phyloP scores from a whole-genome alignment of 1,284 basidiomycete species.

The Fomitiporia mediterranea region DNA sequence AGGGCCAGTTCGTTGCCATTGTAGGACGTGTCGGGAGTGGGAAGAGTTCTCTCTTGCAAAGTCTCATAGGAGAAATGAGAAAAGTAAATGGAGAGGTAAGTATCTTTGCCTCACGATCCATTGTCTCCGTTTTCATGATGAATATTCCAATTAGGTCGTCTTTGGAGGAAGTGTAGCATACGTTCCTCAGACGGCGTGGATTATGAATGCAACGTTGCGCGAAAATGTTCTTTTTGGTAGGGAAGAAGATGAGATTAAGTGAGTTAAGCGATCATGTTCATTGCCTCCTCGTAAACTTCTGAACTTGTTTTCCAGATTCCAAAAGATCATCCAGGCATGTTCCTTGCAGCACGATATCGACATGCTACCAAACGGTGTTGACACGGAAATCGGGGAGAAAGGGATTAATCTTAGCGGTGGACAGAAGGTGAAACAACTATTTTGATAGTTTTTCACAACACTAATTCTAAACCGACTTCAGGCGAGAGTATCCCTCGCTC shows the following conservation, averaged over 20 bases:
- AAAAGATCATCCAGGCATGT: slow-evolving; percentile 55
- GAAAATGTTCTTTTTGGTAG: slow-evolving; percentile 67
- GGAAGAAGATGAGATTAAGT: slow-evolving; percentile 50
- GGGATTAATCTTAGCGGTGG: slow-evolving; percentile 69
- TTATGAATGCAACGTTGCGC: slow-evolving; percentile 67
- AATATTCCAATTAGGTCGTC: slow-evolving; percentile 36
- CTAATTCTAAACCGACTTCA: slow-evolving; percentile 35
- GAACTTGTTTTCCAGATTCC: slow-evolving; percentile 39
- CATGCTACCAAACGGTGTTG: slow-evolving; percentile 59
- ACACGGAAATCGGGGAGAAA: slow-evolving; percentile 83
- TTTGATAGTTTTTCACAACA: slow-evolving; percentile 20
- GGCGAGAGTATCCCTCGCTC: slow-evolving; percentile 77
- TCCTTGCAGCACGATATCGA: slow-evolving; percentile 61
- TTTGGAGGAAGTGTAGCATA: slow-evolving; percentile 71
- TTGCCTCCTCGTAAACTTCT: slow-evolving; percentile 22
- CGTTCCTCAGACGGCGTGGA: slow-evolving; percentile 77
- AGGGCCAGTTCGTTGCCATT: slow-evolving; percentile 64
- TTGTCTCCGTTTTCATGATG: neutral
- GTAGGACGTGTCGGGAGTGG: slow-evolving; percentile 73
- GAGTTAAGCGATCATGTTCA: neutral
- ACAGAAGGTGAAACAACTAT: slow-evolving; percentile 36
- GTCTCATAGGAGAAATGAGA: slow-evolving; percentile 78
- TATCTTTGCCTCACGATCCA: neutral
- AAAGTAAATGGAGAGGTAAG: slow-evolving; percentile 49
- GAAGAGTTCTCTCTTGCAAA: slow-evolving; percentile 69